Percentiles rank a stretch among this genome's conserved stretches.
Conservation (phyloP, 192 early-diverging fungal genomes). For the Linnemannia elongata region DNA sequence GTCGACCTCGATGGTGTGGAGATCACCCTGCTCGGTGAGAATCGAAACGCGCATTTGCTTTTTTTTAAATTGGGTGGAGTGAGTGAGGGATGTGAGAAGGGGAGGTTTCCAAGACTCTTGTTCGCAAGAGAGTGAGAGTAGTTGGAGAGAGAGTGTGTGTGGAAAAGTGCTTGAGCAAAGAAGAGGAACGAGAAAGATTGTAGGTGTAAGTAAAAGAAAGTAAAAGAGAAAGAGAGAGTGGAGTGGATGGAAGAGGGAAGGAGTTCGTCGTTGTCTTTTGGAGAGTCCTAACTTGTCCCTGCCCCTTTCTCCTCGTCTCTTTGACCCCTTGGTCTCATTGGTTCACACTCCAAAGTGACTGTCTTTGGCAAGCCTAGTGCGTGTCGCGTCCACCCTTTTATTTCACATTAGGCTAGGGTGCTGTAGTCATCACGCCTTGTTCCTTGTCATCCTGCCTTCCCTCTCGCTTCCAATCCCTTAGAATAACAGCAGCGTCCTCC, state of each 20-base stretch:
- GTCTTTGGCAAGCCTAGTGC: not conserved
- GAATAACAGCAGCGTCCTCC: not conserved
- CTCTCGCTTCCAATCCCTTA: not conserved
- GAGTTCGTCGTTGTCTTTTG: not conserved
- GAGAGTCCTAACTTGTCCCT: not conserved
- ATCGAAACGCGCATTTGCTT: slow-evolving; percentile 68
- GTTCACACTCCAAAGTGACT: not conserved
- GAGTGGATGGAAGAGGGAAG: slow-evolving; percentile 1
- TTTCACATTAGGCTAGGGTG: too few relatives aligned
- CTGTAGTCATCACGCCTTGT: too few relatives aligned
- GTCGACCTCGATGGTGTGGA: slow-evolving; percentile 78
- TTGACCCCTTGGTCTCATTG: not conserved
- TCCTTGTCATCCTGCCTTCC: not conserved
- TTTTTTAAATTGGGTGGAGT: not conserved
- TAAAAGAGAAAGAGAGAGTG: not conserved
- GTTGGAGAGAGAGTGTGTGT: not conserved
- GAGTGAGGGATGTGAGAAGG: not conserved
- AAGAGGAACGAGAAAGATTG: not conserved
- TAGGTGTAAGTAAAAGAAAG: too few relatives aligned
- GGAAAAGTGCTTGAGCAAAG: not conserved
- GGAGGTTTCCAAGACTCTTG: too few relatives aligned
- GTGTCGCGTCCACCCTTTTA: not conserved
- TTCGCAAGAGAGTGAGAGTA: not conserved
- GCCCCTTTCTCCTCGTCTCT: not conserved
- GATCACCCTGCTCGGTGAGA: slow-evolving; percentile 69